Conservation (phyloP, 129 eudicot species). For the Pittosporum tobira region DNA sequence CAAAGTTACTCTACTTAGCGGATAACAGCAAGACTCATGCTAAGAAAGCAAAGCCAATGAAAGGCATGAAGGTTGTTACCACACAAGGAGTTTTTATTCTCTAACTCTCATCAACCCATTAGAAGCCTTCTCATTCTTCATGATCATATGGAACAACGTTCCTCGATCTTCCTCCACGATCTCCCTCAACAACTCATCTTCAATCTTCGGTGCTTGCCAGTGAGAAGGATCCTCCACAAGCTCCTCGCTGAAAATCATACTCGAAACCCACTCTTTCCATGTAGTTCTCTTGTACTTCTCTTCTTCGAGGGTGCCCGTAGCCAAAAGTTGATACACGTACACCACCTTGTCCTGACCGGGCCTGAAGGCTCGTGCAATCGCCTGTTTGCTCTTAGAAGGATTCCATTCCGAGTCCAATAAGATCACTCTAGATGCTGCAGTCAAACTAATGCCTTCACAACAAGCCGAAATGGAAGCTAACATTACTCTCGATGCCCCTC, state of each 20-base stretch:
- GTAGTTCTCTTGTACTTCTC: conserved; percentile 89
- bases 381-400: conserved; percentile 96
- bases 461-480: conserved; percentile 90
- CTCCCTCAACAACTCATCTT: conserved; percentile 85
- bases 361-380: conserved; percentile 85
- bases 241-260: conserved; percentile 94
- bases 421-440: conserved; percentile 90
- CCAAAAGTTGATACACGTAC: conserved; percentile 83
- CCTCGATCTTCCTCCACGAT: conserved; percentile 93
- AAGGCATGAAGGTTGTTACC: conserved; percentile 1
- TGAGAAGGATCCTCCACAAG: conserved; percentile 89
- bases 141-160: conserved; percentile 68
- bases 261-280: conserved; percentile 98
- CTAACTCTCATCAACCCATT: conserved; percentile 50
- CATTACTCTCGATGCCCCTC: conserved; percentile 79
- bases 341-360: conserved; percentile 95
- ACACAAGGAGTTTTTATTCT: conserved; percentile 16
- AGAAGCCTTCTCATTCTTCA: conserved; percentile 98
- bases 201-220: conserved; percentile 94
- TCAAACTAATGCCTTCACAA: conserved; percentile 90
- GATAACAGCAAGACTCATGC: too few relatives aligned
- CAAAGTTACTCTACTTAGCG: too few relatives aligned
- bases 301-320: conserved; percentile 81
- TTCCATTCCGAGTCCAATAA: conserved; percentile 95
- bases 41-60: conserved; percentile 5